These are phyloP conservation scores for Camellia lanceoleosa DNA, from an alignment of 148 eudicot species.

Conservation along the genomic window DNA sequence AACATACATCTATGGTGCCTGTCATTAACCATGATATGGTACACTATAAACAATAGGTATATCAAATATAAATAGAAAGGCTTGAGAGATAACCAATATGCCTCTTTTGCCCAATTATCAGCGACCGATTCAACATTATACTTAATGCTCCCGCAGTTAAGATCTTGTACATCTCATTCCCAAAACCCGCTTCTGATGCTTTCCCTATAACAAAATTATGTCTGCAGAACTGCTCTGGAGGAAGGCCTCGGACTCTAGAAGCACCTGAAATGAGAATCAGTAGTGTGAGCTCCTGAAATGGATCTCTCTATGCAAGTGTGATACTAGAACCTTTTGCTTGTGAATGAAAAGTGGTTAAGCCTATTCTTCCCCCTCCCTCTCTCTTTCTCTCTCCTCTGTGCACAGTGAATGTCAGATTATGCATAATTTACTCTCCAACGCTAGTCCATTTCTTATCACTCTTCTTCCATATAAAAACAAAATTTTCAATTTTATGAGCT, in stretches of 20 bases:
- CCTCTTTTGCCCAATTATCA: constrained; percentile 96
- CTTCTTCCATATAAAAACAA: neutral
- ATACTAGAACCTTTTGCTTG: neutral
- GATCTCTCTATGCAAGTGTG: neutral
- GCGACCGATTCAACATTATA: constrained; percentile 85
- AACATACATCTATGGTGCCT: neutral
- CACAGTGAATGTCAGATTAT: neutral
- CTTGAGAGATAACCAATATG: constrained; percentile 86
- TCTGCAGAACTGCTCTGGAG: constrained; percentile 68
- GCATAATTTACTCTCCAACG: neutral
- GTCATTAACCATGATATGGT: neutral
- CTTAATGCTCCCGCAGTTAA: constrained; percentile 82
- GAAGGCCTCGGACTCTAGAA: constrained; percentile 51
- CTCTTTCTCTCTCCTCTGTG: neutral
- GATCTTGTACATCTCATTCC: constrained; percentile 93
- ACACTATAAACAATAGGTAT: neutral
- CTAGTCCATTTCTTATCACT: neutral
- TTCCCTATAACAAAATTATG: constrained; percentile 84
- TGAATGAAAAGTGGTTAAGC: neutral
- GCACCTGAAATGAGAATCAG: constrained; percentile 49
- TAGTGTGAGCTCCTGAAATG: neutral
- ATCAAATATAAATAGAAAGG: constrained; percentile 43
- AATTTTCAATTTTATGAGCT: too few species aligned
- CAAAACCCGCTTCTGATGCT: constrained; percentile 93
- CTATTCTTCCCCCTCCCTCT: neutral